Base-by-base conservation (phyloP, 2,329 filamentous ascomycete species). In the Volutella citrinella region DNA sequence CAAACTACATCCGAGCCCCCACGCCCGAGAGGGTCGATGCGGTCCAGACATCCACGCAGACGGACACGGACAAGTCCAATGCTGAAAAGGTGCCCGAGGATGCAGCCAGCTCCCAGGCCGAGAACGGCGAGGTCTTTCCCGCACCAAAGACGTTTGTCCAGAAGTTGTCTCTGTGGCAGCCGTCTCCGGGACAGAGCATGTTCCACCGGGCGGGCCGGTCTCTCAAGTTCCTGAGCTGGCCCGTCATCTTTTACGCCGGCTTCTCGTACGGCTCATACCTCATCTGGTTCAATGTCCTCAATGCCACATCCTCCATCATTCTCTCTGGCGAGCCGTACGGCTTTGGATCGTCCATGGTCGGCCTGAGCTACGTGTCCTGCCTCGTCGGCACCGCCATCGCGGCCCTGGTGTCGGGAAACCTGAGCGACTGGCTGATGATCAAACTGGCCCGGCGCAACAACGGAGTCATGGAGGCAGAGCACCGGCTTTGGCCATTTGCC, bases 151-250 rank as follows among this genome's bases (percentile, higher is more conserved):
- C 62, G 0, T 69, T 63, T 34, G 33, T 55, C 24, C 61, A 68
- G 32, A 72, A 69, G 35, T 55, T 71, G 30, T 56, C 61, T 1
- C 33, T 70, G 9, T 48, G 61, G 32, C 63, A 66, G 11, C 67
- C 65, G 7, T 10, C 17, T 21, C 27, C 25, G 12, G 16, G 30
- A 4, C 27, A 18, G 13, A 26, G 24, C 20, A 8, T 9, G 6
- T 21, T 30, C 10, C 34, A 20, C 2, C 13, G 25, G 6, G 19
- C 12, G 10, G 21, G 21, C 17, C 34, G 38, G 17, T 30, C 38
- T 12, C 37, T 40, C 9, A n/a, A 8, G 1, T 37, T 32, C 15
- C 19, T 40, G 10, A 34, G 27, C 3, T 37, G 32, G 12, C 38
- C 38, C 8, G 20, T 8, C 5, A 23, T 40, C 11, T 29, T 40